Base-by-base conservation (phyloP, 2,329 filamentous ascomycete genomes). In the Thermoascus crustaceus region DNA sequence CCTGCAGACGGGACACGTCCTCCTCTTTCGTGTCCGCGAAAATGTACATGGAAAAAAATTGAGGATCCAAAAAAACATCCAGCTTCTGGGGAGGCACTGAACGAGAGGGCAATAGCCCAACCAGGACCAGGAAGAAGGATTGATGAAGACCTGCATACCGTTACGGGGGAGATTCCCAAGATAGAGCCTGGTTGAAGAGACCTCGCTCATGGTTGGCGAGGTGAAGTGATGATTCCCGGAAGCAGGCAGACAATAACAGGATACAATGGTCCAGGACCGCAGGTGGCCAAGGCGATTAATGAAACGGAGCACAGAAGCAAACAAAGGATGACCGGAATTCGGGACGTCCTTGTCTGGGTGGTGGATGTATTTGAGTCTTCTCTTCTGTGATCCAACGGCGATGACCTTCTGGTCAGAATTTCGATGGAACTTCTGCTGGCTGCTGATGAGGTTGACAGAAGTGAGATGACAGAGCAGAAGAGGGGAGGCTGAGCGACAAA, bases 121-220 rank as follows among this genome's bases (percentile, higher is more conserved):
- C 43, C 22, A 38, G 40, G 18, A 38, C 33, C 26, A 29, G 4
- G 40, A 42, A 26, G 40, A 43, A 43, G 43, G 45, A 48, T 49
- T 53, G 49, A 52, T 49, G 48, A 50, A 53, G 47, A 52, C 50
- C 53, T 57, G 58, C 82, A 71, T 79, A 94, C 88, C 87, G 73
- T 85, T 86, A 67, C 87, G 85, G 66, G 91, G 89, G 64, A 98
- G 82, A 71, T 96, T 96, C 67, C 89, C 89, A 70, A 96, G 73
- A 72, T 96, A 98, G 52, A 96, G 84, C 70, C 91, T 80, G 59
- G 89, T 96, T 50, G 84, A 82, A 46, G 87, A 94, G 50, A 95
- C 89, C 70, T 94, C 86, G 56, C 78, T 82, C 77, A 86, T 87
- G 52, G 48, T 44, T 54, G 48, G 38, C 42, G 37, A 32, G 30